Evolutionary conservation across 2,329 filamentous ascomycete genomes (phyloP).

Genomic region (Cytospora chrysosperma): DNA sequence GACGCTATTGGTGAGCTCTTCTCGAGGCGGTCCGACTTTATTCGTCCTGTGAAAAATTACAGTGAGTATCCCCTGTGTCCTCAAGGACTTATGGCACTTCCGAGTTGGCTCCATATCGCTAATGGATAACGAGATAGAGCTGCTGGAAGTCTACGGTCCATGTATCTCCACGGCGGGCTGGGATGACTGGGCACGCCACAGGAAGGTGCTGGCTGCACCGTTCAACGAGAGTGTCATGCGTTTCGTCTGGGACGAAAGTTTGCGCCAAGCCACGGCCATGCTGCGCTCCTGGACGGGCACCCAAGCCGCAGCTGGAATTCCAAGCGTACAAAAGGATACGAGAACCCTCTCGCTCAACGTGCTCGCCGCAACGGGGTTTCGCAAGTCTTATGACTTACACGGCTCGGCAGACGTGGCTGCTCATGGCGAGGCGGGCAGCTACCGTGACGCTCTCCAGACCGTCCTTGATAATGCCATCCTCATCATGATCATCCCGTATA

Average conservation of each 20-base stretch:
- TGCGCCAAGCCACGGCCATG: conserved; percentile 30
- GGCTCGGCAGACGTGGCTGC: conserved; percentile 22
- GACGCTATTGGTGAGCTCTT: conserved; percentile 29
- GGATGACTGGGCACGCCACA: conserved; percentile 34
- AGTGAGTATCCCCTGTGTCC: conserved; percentile 15
- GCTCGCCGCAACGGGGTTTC: conserved; percentile 30
- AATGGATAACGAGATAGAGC: conserved; percentile 15
- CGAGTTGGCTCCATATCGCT: not conserved
- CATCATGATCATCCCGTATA: conserved; percentile 28
- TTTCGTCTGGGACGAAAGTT: conserved; percentile 32
- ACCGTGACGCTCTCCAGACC: conserved; percentile 30
- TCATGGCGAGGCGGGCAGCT: conserved; percentile 23
- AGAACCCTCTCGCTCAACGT: conserved; percentile 33
- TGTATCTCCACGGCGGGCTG: conserved; percentile 31
- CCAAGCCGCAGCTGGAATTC: conserved; percentile 14
- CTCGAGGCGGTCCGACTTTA: conserved; percentile 27
- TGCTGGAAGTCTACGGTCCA: conserved; percentile 32
- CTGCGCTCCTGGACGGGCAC: conserved; percentile 25
- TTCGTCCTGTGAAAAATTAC: conserved; percentile 26
- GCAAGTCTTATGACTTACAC: conserved; percentile 29
- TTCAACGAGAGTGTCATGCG: conserved; percentile 33
- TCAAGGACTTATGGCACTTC: not conserved
- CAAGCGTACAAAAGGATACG: conserved; percentile 27
- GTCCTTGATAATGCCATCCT: conserved; percentile 32
- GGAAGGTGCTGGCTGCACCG: conserved; percentile 30